Percentiles rank a stretch among this genome's conserved stretches.
These are phyloP conservation scores for Shiraia bambusicola DNA, from an alignment of 2,329 filamentous ascomycete genomes.

Conservation along the genomic window DNA sequence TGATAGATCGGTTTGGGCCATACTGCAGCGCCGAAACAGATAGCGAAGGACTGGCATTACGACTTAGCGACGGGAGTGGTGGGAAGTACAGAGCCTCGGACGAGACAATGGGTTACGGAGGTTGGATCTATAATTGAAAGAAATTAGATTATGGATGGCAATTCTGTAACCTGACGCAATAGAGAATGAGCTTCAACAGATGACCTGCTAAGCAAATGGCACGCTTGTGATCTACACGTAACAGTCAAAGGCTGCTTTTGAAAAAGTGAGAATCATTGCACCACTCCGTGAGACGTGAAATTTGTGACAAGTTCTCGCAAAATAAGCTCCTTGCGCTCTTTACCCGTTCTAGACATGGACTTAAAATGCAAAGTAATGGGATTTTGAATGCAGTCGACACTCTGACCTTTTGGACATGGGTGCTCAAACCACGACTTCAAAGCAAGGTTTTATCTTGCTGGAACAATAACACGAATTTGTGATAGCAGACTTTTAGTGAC, in stretches of 20 bases:
- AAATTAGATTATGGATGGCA: constrained; percentile 55
- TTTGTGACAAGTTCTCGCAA: constrained; percentile 56
- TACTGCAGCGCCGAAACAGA: constrained; percentile 57
- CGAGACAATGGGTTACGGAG: constrained; percentile 48
- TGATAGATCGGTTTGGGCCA: constrained; percentile 54
- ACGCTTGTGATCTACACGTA: constrained; percentile 56
- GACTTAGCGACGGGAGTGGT: constrained; percentile 51
- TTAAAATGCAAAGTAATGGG: constrained; percentile 59
- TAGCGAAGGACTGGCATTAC: constrained; percentile 50
- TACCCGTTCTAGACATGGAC: constrained; percentile 53
- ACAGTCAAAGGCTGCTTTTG: constrained; percentile 51
- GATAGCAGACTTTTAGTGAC: constrained; percentile 51
- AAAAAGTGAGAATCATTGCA: constrained; percentile 51
- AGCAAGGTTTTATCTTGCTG: constrained; percentile 54
- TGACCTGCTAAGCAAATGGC: constrained; percentile 45
- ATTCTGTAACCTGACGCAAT: constrained; percentile 55
- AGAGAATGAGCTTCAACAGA: constrained; percentile 57
- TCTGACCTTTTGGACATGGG: constrained; percentile 52
- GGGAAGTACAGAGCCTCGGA: constrained; percentile 49
- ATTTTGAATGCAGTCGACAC: constrained; percentile 50
- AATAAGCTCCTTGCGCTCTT: constrained; percentile 59
- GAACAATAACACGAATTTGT: constrained; percentile 48
- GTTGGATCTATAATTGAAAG: constrained; percentile 52
- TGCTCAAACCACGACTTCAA: constrained; percentile 51
- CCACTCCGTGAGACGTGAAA: constrained; percentile 58